Percentiles rank a stretch among this genome's conserved stretches.
Conservation (phyloP, 2,329 filamentous ascomycete genomes). For the Monilinia laxa region DNA sequence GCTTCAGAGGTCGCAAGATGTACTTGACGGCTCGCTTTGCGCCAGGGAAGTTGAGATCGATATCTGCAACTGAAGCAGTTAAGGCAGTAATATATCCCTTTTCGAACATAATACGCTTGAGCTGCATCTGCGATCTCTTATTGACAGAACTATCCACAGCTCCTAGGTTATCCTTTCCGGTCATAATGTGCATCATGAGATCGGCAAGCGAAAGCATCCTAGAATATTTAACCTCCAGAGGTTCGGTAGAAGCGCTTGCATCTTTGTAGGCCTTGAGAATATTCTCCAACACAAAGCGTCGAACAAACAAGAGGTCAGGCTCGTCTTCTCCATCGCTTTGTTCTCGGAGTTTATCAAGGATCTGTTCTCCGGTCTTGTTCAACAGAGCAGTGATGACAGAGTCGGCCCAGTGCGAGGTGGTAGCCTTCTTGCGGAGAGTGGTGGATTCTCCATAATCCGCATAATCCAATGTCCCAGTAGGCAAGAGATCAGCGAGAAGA, state of each 20-base stretch:
- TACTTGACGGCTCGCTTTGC: slow-evolving; percentile 96
- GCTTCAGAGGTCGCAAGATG: slow-evolving; percentile 84
- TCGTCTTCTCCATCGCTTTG: slow-evolving; percentile 72
- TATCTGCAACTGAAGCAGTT: slow-evolving; percentile 88
- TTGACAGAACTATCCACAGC: slow-evolving; percentile 42
- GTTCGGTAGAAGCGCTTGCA: slow-evolving; percentile 73
- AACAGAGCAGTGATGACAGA: slow-evolving; percentile 84
- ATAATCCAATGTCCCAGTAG: slow-evolving; percentile 61
- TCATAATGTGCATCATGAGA: slow-evolving; percentile 89
- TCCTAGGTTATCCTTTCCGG: slow-evolving; percentile 68
- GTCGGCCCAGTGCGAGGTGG: slow-evolving; percentile 83
- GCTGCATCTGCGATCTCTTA: slow-evolving; percentile 70
- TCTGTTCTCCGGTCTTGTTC: slow-evolving; percentile 79
- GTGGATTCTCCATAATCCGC: slow-evolving; percentile 73
- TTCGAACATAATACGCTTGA: slow-evolving; percentile 96
- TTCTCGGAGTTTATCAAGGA: slow-evolving; percentile 55
- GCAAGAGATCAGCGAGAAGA: slow-evolving; percentile 76
- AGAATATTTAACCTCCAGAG: slow-evolving; percentile 81
- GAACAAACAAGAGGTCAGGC: slow-evolving; percentile 83
- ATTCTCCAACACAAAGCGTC: slow-evolving; percentile 92
- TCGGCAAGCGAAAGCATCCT: slow-evolving; percentile 85
- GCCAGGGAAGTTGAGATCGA: slow-evolving; percentile 91
- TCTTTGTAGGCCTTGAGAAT: slow-evolving; percentile 90
- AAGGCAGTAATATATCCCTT: slow-evolving; percentile 90
- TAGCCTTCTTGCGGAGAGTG: slow-evolving; percentile 76